These are phyloP conservation scores for Penicillium sp. DNA, from an alignment of 2,329 filamentous ascomycete genomes.

Conservation along the genomic window DNA sequence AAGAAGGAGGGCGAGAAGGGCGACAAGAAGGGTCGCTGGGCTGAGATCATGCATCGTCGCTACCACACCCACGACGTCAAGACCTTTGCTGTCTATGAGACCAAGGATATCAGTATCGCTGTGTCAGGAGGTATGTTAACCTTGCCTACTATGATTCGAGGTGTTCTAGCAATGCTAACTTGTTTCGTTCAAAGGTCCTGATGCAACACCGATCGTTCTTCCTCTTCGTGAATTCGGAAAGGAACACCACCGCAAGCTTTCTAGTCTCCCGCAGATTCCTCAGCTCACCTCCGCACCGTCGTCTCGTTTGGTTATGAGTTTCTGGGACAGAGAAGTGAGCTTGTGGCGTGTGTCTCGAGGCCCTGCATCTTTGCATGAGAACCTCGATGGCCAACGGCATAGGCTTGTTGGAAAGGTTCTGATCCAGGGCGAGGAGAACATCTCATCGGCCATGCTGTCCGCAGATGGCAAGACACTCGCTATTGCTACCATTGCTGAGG, in stretches of 20 bases:
- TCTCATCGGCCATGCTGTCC: constrained; percentile 72
- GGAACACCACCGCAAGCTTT: constrained; percentile 77
- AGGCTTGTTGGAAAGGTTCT: constrained; percentile 66
- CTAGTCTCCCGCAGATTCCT: constrained; percentile 77
- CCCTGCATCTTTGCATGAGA: constrained; percentile 48
- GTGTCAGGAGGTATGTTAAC: constrained; percentile 75
- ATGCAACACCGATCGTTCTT: constrained; percentile 77
- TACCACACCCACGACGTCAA: constrained; percentile 96
- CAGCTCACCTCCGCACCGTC: constrained; percentile 70
- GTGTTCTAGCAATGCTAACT: constrained; percentile 31
- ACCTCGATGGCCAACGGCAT: constrained; percentile 37
- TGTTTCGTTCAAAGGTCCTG: constrained; percentile 60
- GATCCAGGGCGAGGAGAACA: constrained; percentile 71
- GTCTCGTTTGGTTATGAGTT: constrained; percentile 76
- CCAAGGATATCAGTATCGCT: constrained; percentile 75
- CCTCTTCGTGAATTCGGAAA: constrained; percentile 74
- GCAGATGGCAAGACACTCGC: constrained; percentile 69
- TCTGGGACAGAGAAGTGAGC: constrained; percentile 86
- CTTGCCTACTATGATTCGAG: background rate
- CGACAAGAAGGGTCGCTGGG: constrained; percentile 66
- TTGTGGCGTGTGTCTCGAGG: constrained; percentile 66
- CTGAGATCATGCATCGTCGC: constrained; percentile 77
- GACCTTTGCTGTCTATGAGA: constrained; percentile 86
- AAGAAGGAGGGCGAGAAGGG: constrained; percentile 51
- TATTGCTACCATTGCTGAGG: constrained; percentile 69